Percentiles rank a stretch among this genome's conserved stretches.
Evolutionary conservation across 768 basidiomycete species (phyloP).

Genomic region (Leucosporidium creatinivorum): DNA sequence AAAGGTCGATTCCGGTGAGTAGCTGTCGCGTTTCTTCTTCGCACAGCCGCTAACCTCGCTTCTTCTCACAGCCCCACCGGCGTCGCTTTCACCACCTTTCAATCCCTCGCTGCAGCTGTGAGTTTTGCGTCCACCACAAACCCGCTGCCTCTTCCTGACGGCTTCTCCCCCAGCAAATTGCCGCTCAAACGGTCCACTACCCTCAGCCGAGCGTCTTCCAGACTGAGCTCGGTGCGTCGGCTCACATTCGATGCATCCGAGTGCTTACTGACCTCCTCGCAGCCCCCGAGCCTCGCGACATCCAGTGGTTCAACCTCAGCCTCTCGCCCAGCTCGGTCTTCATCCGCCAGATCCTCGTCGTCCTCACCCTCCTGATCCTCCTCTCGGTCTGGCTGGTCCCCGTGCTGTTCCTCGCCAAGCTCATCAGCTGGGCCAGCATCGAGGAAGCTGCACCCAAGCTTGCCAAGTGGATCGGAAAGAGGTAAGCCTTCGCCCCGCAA

Average conservation of each 20-base stretch:
- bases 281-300: slow-evolving; percentile 91
- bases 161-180: slow-evolving; percentile 55
- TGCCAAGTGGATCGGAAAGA: slow-evolving; percentile 71
- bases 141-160: not conserved
- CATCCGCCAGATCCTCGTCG: slow-evolving; percentile 64
- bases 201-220: slow-evolving; percentile 39
- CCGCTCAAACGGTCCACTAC: slow-evolving; percentile 63
- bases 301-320: slow-evolving; percentile 86
- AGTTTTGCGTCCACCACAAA: slow-evolving; percentile 38
- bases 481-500: slow-evolving; percentile 41
- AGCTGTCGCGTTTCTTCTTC: no score
- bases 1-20: slow-evolving; percentile 55
- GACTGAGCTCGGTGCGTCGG: slow-evolving; percentile 31
- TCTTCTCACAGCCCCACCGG: slow-evolving; percentile 55
- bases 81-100: slow-evolving; percentile 90
- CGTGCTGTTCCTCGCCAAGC: slow-evolving; percentile 71
- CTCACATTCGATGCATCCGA: no score
- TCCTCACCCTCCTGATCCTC: slow-evolving; percentile 60
- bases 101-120: slow-evolving; percentile 87
- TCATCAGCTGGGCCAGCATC: slow-evolving; percentile 89
- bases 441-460: slow-evolving; percentile 84
- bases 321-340: slow-evolving; percentile 55
- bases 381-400: slow-evolving; percentile 91
- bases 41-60: no score
- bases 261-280: slow-evolving; percentile 37